phyloP scores from a whole-genome alignment of 2,329 filamentous ascomycete genomes.

The Penicillium sp. region DNA sequence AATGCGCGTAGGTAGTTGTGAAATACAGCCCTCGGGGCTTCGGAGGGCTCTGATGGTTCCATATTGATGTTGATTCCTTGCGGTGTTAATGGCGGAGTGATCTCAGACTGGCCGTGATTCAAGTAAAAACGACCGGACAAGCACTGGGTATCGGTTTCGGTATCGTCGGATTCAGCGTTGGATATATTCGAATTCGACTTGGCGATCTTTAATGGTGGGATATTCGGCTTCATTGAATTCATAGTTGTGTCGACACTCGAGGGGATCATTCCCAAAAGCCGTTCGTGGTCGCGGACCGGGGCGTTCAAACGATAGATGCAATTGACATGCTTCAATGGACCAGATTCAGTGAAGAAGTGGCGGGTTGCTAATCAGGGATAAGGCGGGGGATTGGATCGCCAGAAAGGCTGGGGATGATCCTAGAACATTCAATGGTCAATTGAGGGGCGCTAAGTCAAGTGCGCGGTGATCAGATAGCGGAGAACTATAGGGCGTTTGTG shows the following conservation, averaged over 20 bases:
- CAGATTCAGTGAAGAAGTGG: constrained; percentile 9
- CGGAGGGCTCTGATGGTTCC: constrained; percentile 33
- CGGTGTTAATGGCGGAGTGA: constrained; percentile 77
- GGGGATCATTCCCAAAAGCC: constrained; percentile 8
- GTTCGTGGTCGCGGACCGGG: constrained; percentile 32
- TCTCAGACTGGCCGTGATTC: constrained; percentile 50
- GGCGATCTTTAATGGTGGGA: constrained; percentile 41
- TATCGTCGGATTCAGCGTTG: constrained; percentile 9
- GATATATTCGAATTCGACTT: constrained; percentile 33
- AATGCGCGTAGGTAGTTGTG: constrained; percentile 95
- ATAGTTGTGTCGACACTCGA: constrained; percentile 24
- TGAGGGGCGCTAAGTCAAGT: constrained; percentile 12
- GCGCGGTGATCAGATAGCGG: constrained; percentile 14
- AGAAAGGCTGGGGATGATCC: constrained; percentile 24
- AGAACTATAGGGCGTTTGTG: constrained; percentile 19
- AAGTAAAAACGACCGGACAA: constrained; percentile 25
- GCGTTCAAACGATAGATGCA: constrained; percentile 30
- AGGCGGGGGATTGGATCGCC: constrained; percentile 16
- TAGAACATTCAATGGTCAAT: constrained; percentile 24
- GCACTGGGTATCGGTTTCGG: constrained; percentile 7
- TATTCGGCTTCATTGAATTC: constrained; percentile 37
- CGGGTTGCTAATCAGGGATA: constrained; percentile 12
- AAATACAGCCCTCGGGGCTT: constrained; percentile 65
- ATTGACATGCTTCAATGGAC: constrained; percentile 29
- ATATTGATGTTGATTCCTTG: constrained; percentile 55